Evolutionary conservation across 202 grass and related monocot genomes (phyloP).

Genomic region (Panicum virgatum): DNA sequence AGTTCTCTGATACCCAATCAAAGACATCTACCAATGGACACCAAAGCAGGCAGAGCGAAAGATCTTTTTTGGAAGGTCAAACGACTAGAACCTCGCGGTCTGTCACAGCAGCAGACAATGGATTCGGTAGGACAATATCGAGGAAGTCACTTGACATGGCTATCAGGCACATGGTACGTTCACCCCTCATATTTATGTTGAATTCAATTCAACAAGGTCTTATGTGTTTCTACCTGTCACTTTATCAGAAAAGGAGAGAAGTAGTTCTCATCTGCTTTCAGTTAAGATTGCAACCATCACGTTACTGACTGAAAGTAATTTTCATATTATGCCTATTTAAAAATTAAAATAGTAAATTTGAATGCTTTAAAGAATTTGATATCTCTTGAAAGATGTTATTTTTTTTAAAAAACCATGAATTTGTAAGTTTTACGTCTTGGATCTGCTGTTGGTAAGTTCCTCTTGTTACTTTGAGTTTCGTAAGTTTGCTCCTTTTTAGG

Average conservation of each 20-base stretch:
- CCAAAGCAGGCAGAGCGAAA: slow-evolving; percentile 46
- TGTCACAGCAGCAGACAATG: slow-evolving; percentile 59
- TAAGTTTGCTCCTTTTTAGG: not conserved
- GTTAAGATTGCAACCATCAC: not conserved
- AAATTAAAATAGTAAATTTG: not conserved
- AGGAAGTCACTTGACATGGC: slow-evolving; percentile 99
- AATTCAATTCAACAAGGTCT: slow-evolving; percentile 5
- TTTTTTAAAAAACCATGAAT: not conserved
- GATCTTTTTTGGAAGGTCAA: slow-evolving; percentile 47
- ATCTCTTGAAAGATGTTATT: slow-evolving; percentile 6
- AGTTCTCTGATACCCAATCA: slow-evolving; percentile 67
- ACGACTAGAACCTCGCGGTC: slow-evolving; percentile 36
- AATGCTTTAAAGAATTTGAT: slow-evolving; percentile 6
- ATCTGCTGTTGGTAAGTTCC: not conserved
- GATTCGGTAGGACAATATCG: slow-evolving; percentile 92
- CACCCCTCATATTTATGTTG: slow-evolving; percentile 29
- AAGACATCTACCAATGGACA: slow-evolving; percentile 63
- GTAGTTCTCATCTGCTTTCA: not conserved
- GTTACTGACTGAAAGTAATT: slow-evolving; percentile 11
- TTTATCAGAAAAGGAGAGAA: not conserved
- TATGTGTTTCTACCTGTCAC: slow-evolving; percentile 11
- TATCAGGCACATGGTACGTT: slow-evolving; percentile 94
- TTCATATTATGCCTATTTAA: not conserved
- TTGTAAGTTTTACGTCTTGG: not conserved
- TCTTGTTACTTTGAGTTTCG: not conserved